Evolutionary conservation across 352 stramenopile genomes (phyloP), one percentile per base, ranked within the genome.

Genomic region (Pelagophyceae sp.): DNA sequence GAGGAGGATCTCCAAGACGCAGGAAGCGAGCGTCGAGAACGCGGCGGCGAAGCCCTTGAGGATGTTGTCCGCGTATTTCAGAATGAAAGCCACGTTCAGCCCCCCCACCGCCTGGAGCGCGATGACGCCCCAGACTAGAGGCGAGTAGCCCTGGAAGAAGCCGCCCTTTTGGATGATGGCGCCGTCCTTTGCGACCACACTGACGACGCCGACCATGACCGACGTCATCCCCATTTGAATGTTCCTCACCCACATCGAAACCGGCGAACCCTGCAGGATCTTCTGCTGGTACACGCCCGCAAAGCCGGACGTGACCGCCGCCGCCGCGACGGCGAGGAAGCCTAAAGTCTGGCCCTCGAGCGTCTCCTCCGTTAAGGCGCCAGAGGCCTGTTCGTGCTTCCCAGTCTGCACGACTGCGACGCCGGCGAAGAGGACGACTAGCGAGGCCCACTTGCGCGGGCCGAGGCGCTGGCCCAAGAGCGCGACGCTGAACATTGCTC

Each of bases 21-120:
- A 92, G 15, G 87, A 90, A 19, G 91, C 81, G 45, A 96, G 75
- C 67, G 96, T 96, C 58, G 86, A 92, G 61, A 96, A 89, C 19
- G 87, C 91, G 1, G 89, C 91, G 15, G 90, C 92, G 83, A 96
- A 96, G 27, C 89, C 89, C 79, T 97, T 97, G 75, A 96, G 80
- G 19, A 97, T 94, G 81, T 96, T 96, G 82, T 96, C 91, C 2
- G 92, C 91, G 80, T 97, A 96, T 80, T 96, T 96, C 11, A 96
- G 85, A 0, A 97, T 91, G 19, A 95, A 86, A 27, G 90, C 91
- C 29, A 97, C 90, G 63, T 96, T 89, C 15, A 97, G 82, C 20
- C 92, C 92, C 35, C 91, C 91, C 3, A 88, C 82, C 3, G 90
- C 87, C 79, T 94, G 89, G 0, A 92, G 80, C 0, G 79, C 78